These are phyloP conservation scores for Debaryomyces castellii DNA, from an alignment of 805 yeast species.

Conservation along the genomic window DNA sequence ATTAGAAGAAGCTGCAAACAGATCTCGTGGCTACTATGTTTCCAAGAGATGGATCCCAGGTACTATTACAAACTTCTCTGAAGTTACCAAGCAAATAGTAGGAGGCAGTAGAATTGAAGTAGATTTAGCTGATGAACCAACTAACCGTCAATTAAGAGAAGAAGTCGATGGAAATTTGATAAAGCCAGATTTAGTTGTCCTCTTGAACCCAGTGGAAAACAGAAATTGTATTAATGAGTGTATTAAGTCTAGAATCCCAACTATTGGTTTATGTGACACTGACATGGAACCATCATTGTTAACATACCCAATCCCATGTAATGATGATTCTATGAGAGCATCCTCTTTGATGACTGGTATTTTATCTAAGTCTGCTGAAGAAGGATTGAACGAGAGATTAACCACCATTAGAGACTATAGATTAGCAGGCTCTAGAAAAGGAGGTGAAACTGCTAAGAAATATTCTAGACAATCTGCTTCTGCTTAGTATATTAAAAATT, in stretches of 20 bases:
- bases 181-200: slow-evolving; percentile 85
- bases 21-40: slow-evolving; percentile 79
- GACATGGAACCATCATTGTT: slow-evolving; percentile 87
- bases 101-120: slow-evolving; percentile 52
- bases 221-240: slow-evolving; percentile 81
- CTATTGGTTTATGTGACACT: slow-evolving; percentile 91
- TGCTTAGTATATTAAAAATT: background rate
- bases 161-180: slow-evolving; percentile 54
- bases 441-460: background rate
- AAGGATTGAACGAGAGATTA: slow-evolving; percentile 65
- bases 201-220: slow-evolving; percentile 87
- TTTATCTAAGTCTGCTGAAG: slow-evolving; percentile 79
- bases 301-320: slow-evolving; percentile 94
- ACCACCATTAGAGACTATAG: slow-evolving; percentile 18
- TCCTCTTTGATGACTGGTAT: slow-evolving; percentile 80
- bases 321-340: slow-evolving; percentile 86
- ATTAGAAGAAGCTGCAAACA: slow-evolving; percentile 74
- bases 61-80: slow-evolving; percentile 80
- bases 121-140: slow-evolving; percentile 68
- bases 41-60: slow-evolving; percentile 93
- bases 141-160: slow-evolving; percentile 53
- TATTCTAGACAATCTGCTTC: slow-evolving; percentile 2
- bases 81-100: slow-evolving; percentile 55
- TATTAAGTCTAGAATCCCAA: slow-evolving; percentile 77
- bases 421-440: background rate